Conservation (phyloP, 495 filamentous ascomycete species). For the Neohortaea acidophila region DNA sequence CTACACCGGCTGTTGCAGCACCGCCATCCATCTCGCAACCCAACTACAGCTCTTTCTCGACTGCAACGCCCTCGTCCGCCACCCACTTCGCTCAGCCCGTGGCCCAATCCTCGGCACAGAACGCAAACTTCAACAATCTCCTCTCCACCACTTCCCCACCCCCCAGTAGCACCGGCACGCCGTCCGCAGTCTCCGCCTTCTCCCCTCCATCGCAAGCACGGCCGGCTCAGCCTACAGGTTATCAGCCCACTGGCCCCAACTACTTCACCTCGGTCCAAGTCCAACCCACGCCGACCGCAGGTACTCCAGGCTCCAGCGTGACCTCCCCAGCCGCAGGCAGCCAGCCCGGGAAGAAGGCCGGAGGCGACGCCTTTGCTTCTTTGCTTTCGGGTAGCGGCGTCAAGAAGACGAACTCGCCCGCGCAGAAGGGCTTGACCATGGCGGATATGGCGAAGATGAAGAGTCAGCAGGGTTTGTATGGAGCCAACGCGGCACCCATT, state of each 20-base stretch:
- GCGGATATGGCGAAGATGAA: slow-evolving; percentile 93
- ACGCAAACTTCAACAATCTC: slow-evolving; percentile 61
- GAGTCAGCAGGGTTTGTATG: slow-evolving; percentile 88
- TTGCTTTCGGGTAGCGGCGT: slow-evolving; percentile 69
- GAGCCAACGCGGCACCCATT: slow-evolving; percentile 33
- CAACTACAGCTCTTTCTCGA: slow-evolving; percentile 34
- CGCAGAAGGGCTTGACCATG: slow-evolving; percentile 57
- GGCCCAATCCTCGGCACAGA: slow-evolving; percentile 66
- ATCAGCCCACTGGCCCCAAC: slow-evolving; percentile 68
- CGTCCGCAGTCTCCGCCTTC: slow-evolving; percentile 38
- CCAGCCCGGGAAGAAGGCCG: slow-evolving; percentile 34
- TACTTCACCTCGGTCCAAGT: slow-evolving; percentile 73
- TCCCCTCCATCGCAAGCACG: slow-evolving; percentile 32
- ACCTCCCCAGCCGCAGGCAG: slow-evolving; percentile 22
- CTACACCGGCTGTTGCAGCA: slow-evolving; percentile 23
- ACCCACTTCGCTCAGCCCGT: slow-evolving; percentile 68
- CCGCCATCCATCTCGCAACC: slow-evolving; percentile 25
- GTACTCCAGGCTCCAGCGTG: slow-evolving; percentile 20
- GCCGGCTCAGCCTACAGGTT: slow-evolving; percentile 46
- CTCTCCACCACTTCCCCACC: slow-evolving; percentile 70
- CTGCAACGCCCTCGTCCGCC: slow-evolving; percentile 46
- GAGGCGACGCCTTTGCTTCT: slow-evolving; percentile 73
- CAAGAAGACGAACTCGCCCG: slow-evolving; percentile 52
- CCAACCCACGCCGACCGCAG: slow-evolving; percentile 14
- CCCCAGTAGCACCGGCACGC: slow-evolving; percentile 35